Evolutionary conservation across 805 yeast species (phyloP).

Genomic region (Cyberlindnera galapagoensis): DNA sequence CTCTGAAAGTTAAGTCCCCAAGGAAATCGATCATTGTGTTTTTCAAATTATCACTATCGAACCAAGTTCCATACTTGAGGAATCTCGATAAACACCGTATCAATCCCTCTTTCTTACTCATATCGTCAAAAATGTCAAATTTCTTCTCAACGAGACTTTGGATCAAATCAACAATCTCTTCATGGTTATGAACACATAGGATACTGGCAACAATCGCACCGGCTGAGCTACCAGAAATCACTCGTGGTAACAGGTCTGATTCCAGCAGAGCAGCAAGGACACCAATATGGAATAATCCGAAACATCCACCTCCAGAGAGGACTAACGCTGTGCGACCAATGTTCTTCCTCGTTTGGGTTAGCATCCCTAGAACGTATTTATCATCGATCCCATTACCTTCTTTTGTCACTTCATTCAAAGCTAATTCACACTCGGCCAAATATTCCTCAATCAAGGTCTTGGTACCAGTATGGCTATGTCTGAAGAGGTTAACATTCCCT

Average conservation of each 20-base stretch:
- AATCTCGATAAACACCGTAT: slow-evolving; percentile 49
- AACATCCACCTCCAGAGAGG: slow-evolving; percentile 93
- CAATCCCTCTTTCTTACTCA: slow-evolving; percentile 33
- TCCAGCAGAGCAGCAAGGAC: slow-evolving; percentile 77
- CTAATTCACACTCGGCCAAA: slow-evolving; percentile 65
- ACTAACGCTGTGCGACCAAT: slow-evolving; percentile 93
- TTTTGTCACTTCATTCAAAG: slow-evolving; percentile 25
- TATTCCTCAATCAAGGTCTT: slow-evolving; percentile 79
- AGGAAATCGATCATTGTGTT: slow-evolving; percentile 70
- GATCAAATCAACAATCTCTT: slow-evolving; percentile 56
- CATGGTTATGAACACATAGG: slow-evolving; percentile 71
- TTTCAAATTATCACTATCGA: slow-evolving; percentile 66
- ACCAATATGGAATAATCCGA: slow-evolving; percentile 90
- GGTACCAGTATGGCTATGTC: slow-evolving; percentile 81
- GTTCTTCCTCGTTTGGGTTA: slow-evolving; percentile 82
- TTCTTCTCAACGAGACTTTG: slow-evolving; percentile 36
- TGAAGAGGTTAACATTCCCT: slow-evolving; percentile 72
- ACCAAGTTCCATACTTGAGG: slow-evolving; percentile 83
- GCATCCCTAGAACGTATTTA: slow-evolving; percentile 63
- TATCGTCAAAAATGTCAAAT: slow-evolving; percentile 44
- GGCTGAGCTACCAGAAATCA: slow-evolving; percentile 91
- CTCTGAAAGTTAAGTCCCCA: slow-evolving; percentile 89
- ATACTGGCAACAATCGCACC: slow-evolving; percentile 94
- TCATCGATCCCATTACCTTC: slow-evolving; percentile 45
- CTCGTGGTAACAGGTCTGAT: slow-evolving; percentile 70